Percentiles rank a stretch among this genome's conserved stretches.
These are phyloP conservation scores for Skeletonema menzelii DNA, from an alignment of 108 stramenopile species.

Conservation along the genomic window DNA sequence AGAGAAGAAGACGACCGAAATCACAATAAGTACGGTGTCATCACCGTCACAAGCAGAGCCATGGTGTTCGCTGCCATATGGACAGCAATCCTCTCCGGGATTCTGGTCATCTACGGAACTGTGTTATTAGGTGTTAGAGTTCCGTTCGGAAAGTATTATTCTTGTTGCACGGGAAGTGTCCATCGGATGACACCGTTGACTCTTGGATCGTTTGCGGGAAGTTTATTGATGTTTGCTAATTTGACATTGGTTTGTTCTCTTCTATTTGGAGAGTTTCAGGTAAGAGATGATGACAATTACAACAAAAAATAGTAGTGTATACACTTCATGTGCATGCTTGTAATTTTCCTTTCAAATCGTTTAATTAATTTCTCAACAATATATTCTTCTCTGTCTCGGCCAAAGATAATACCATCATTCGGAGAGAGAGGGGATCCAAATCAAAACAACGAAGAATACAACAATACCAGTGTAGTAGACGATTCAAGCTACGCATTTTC, in stretches of 20 bases:
- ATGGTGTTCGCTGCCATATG: conserved; percentile 82
- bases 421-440: conserved; percentile 46
- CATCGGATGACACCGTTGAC: conserved; percentile 81
- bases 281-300: conserved; percentile 44
- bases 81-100: conserved; percentile 74
- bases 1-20: conserved; percentile 23
- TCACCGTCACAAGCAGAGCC: conserved; percentile 79
- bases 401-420: conserved; percentile 12
- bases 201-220: conserved; percentile 82
- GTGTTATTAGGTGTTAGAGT: conserved; percentile 76
- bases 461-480: conserved; percentile 40
- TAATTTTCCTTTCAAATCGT: too few relatives aligned
- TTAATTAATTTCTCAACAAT: too few relatives aligned
- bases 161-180: conserved; percentile 69
- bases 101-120: conserved; percentile 76
- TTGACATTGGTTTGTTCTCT: conserved; percentile 73
- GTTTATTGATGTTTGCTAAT: conserved; percentile 85
- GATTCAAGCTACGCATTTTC: conserved; percentile 75
- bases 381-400: neutral
- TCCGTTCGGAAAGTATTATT: conserved; percentile 77
- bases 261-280: conserved; percentile 89
- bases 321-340: neutral
- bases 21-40: conserved; percentile 23
- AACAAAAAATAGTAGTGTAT: neutral
- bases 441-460: conserved; percentile 33